Conservation (phyloP, 192 early-diverging fungal species). For the Coemansia sp. region DNA sequence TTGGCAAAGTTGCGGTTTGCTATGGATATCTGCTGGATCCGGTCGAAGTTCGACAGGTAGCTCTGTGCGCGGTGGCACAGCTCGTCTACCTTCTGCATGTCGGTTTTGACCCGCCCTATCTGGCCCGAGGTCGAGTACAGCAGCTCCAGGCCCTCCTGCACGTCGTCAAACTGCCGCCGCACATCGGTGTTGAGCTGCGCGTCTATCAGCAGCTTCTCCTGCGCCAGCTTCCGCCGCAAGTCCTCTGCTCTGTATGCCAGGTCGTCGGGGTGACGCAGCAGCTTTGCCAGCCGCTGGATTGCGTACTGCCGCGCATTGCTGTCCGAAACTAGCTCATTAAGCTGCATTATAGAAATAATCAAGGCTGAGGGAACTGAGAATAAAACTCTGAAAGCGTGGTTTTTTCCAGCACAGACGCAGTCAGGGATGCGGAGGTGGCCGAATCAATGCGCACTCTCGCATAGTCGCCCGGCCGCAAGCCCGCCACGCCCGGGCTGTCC, state of each 20-base stretch:
- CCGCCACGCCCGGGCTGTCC: constrained; percentile 14
- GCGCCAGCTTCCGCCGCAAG: constrained; percentile 76
- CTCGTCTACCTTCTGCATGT: constrained; percentile 81
- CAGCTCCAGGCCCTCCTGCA: constrained; percentile 83
- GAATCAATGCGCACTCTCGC: constrained; percentile 34
- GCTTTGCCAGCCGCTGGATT: constrained; percentile 73
- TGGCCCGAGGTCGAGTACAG: constrained; percentile 63
- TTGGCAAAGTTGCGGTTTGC: constrained; percentile 94
- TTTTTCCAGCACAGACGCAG: constrained; percentile 23
- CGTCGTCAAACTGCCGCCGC: constrained; percentile 87
- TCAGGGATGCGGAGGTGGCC: constrained; percentile 45
- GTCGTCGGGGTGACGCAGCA: constrained; percentile 93
- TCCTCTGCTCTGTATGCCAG: constrained; percentile 78
- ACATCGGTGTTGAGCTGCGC: constrained; percentile 95
- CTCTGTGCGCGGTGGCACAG: constrained; percentile 82
- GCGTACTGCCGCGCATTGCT: constrained; percentile 68
- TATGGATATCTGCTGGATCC: constrained; percentile 89
- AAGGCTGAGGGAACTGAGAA: constrained; percentile 19
- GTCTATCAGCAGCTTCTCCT: constrained; percentile 89
- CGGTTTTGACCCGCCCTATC: constrained; percentile 61
- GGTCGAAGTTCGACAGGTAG: constrained; percentile 85
- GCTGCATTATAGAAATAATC: constrained; percentile 12
- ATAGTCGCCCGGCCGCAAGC: constrained; percentile 37
- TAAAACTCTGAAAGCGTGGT: constrained; percentile 39
- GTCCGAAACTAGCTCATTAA: constrained; percentile 33